Evolutionary conservation across 139 green algal genomes (phyloP), one percentile per base, ranked within the genome.

Genomic region (Spirogloea muscicola): DNA sequence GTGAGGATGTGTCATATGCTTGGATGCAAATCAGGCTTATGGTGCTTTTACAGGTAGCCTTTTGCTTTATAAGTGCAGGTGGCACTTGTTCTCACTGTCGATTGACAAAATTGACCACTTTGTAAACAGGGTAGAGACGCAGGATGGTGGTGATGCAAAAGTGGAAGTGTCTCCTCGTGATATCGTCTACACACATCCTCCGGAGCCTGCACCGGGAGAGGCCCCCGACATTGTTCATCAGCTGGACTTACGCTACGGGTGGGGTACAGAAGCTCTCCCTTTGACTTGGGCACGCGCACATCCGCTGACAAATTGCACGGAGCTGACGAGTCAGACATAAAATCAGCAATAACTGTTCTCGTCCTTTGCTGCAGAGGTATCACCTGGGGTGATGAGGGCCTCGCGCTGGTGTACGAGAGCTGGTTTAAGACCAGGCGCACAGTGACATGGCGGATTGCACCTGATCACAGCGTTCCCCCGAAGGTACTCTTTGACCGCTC

Each of bases 391-490:
- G 82, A 86, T 46, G 88, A 85, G 52, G 85, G 89, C 5, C 83
- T 98, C 55, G 92, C 93, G 27, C 67, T 99, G 41, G 48, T 97
- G 59, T 98, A 96, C 59, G 91, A 98, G 76, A 84, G 44, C 51
- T 84, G 77, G 82, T 86, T 78, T 51, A 84, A 84, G 72, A 82
- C 72, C 13, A 39, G 82, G 25, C 59, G 42, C 18, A 71, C 57
- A 21, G 34, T 51, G 21, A 79, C 75, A 21, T 82, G 75, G 75
- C n/a, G 58, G 29, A 76, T 76, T 2, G n/a, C n/a, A n/a, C 68
- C 49, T 1, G 29, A 31, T 31, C 59, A 77, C 38, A 5, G 34
- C 16, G 4, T 25, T 21, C 21, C 36, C 21, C 55, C 69, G 4
- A 44, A 46, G 43, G 6, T 77, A 4, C 61, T 77, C 13, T 77